These are phyloP conservation scores for Clavispora fructus DNA, from an alignment of 805 yeast species.

Conservation along the genomic window DNA sequence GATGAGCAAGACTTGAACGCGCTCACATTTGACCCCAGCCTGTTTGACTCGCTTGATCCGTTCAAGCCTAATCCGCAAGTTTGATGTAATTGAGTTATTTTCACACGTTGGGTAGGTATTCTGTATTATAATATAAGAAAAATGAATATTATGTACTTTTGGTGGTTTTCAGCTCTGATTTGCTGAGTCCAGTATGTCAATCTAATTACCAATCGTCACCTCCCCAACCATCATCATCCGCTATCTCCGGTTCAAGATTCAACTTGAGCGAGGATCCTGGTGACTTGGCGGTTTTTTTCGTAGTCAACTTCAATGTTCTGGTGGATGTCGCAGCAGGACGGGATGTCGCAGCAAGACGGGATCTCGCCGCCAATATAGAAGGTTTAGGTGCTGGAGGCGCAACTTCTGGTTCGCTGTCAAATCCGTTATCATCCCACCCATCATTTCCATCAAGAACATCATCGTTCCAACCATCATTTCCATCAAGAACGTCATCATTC, in stretches of 20 bases:
- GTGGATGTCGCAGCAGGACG: not conserved
- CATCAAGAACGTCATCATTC: conserved; percentile 7
- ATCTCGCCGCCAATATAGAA: not conserved
- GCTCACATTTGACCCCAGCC: not conserved
- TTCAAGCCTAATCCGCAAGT: conserved; percentile 9
- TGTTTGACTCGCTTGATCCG: conserved; percentile 14
- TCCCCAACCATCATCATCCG: conserved; percentile 31
- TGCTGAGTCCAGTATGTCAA: no score
- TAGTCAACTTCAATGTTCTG: not conserved
- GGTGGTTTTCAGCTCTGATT: not conserved
- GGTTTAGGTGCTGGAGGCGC: not conserved
- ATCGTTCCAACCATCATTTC: conserved; percentile 17
- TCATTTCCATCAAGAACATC: conserved; percentile 14
- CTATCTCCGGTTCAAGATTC: conserved; percentile 13
- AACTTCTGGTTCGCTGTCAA: not conserved
- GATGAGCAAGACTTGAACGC: not conserved
- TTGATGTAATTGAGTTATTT: not conserved
- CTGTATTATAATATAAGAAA: not conserved
- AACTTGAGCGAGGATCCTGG: conserved; percentile 23
- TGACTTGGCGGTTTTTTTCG: conserved; percentile 6
- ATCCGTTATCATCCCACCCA: conserved; percentile 15
- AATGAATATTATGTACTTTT: not conserved
- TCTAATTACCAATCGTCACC: conserved; percentile 12
- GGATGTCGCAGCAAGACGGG: not conserved
- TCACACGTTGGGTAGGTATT: not conserved